Evolutionary conservation across 1,284 basidiomycete species (phyloP).

Genomic region (Neotropicomus parvogracilis): DNA sequence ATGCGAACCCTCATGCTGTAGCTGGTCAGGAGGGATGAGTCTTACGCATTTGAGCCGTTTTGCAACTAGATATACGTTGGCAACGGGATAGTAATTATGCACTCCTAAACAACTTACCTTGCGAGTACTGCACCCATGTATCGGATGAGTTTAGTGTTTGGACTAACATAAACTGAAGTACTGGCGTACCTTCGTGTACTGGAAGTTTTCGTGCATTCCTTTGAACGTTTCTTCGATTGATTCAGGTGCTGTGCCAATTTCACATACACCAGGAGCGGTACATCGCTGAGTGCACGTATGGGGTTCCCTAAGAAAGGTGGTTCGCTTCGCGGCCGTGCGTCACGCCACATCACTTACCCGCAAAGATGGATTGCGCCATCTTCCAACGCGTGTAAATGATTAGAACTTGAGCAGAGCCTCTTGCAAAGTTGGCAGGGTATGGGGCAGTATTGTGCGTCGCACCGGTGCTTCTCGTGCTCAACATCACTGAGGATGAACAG

Average conservation of each 20-base stretch:
- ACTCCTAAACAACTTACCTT: conserved; percentile 14
- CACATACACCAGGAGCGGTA: conserved; percentile 44
- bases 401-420: conserved; percentile 41
- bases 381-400: conserved; percentile 51
- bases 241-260: conserved; percentile 51
- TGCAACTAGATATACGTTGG: conserved; percentile 34
- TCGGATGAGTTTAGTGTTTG: not conserved
- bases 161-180: not conserved
- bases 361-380: conserved; percentile 49
- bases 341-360: conserved; percentile 42
- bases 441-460: conserved; percentile 48
- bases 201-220: conserved; percentile 42
- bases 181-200: conserved; percentile 42
- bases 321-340: not conserved
- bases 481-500: conserved; percentile 36
- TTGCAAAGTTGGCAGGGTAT: conserved; percentile 50
- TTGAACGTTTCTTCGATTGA: conserved; percentile 54
- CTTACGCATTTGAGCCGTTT: conserved; percentile 50
- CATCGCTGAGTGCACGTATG: conserved; percentile 47
- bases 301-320: conserved; percentile 30
- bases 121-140: conserved; percentile 20
- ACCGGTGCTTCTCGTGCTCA: conserved; percentile 44
- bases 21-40: conserved; percentile 39
- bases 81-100: not conserved
- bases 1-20: conserved; percentile 45